Conservation (phyloP, 2,329 filamentous ascomycete genomes). For the Thermoascus crustaceus region DNA sequence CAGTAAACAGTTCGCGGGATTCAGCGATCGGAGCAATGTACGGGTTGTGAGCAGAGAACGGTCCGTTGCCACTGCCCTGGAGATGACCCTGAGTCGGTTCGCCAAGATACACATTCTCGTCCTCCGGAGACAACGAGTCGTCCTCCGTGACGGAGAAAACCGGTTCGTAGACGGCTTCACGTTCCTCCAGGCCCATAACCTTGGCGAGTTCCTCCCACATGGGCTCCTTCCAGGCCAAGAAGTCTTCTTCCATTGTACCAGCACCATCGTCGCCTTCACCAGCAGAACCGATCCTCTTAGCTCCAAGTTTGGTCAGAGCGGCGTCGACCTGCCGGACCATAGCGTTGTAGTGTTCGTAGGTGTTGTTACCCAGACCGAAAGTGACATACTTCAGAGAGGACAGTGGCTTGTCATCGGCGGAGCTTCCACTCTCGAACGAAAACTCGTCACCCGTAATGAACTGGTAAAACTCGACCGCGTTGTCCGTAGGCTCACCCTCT, state of each 20-base stretch:
- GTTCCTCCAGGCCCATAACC: constrained; percentile 84
- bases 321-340: constrained; percentile 92
- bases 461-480: constrained; percentile 98
- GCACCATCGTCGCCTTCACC: constrained; percentile 97
- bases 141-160: constrained; percentile 76
- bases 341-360: constrained; percentile 98
- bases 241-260: constrained; percentile 99
- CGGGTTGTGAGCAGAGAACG: constrained; percentile 93
- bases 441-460: constrained; percentile 79
- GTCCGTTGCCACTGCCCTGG: constrained; percentile 72
- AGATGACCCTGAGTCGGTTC: constrained; percentile 96
- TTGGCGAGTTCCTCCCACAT: constrained; percentile 87
- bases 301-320: constrained; percentile 72
- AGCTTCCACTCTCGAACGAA: constrained; percentile 63
- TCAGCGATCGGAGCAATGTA: constrained; percentile 90
- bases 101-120: constrained; percentile 79
- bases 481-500: constrained; percentile 96
- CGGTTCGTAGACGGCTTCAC: constrained; percentile 92
- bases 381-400: constrained; percentile 83
- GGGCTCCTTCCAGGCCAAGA: constrained; percentile 96
- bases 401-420: constrained; percentile 60
- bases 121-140: constrained; percentile 63
- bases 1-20: constrained; percentile 82
- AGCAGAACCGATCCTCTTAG: constrained; percentile 71
- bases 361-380: constrained; percentile 97